Percentiles rank a stretch among this genome's conserved stretches.
These are phyloP conservation scores for Suillus paluster DNA, from an alignment of 768 basidiomycete species.

Conservation along the genomic window DNA sequence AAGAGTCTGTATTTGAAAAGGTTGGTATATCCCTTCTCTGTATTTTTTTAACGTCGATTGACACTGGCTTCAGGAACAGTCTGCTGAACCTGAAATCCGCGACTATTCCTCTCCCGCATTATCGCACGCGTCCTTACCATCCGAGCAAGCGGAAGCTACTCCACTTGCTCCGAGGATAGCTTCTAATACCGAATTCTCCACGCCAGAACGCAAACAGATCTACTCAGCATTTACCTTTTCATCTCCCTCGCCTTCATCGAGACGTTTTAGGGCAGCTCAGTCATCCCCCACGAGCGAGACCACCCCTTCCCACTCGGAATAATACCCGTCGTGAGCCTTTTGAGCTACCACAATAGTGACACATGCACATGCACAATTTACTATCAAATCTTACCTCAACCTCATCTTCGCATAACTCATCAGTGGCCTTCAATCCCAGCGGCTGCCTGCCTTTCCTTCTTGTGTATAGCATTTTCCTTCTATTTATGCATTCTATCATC, in stretches of 20 bases:
- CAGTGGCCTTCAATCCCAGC: no score
- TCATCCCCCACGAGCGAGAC: slow-evolving; percentile 34
- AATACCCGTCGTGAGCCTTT: slow-evolving; percentile 7
- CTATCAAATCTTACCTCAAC: slow-evolving; percentile 7
- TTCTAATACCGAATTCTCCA: slow-evolving; percentile 53
- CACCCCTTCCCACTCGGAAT: slow-evolving; percentile 24
- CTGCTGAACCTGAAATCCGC: slow-evolving; percentile 59
- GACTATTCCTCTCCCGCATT: slow-evolving; percentile 49
- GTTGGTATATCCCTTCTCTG: slow-evolving; percentile 39
- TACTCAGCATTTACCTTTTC: slow-evolving; percentile 81
- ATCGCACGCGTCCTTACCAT: slow-evolving; percentile 29
- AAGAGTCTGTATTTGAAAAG: slow-evolving; percentile 47
- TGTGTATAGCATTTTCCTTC: no score
- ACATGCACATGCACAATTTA: not conserved
- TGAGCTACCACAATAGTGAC: not conserved
- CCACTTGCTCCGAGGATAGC: slow-evolving; percentile 30
- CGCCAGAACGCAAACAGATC: slow-evolving; percentile 73
- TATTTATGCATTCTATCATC: no score
- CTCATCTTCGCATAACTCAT: slow-evolving; percentile 7
- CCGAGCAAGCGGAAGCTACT: slow-evolving; percentile 35
- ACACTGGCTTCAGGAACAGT: slow-evolving; percentile 46
- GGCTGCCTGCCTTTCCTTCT: no score
- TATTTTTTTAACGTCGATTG: slow-evolving; percentile 9
- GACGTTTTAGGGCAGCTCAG: slow-evolving; percentile 53
- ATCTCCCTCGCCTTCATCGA: slow-evolving; percentile 66